Base-by-base conservation (phyloP, 495 filamentous ascomycete genomes). In the Annulohypoxylon moriforme region DNA sequence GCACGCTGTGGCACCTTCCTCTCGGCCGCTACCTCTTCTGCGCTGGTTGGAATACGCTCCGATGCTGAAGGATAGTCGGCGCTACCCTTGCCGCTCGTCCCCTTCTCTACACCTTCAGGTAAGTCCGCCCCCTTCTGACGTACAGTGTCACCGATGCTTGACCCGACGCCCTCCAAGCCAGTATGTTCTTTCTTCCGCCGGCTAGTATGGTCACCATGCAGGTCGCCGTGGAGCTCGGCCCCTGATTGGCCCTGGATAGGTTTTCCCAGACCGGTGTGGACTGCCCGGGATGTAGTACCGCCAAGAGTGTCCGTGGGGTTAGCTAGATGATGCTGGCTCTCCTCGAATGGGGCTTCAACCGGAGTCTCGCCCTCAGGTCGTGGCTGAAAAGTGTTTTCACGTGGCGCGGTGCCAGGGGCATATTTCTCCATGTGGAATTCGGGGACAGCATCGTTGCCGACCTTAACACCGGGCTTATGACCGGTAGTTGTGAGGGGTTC, bases 351-450 rank as follows among this genome's bases (percentile, higher is more conserved):
- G 67, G 87, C 85, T 67, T 80, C 76, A 22, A 85, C 84, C 63
- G 88, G 84, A 18, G 77, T 69, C 50, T 86, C 82, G 69, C 75
- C 74, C 24, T 76, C 74, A 11, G 85, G 69, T 72, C 90, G 86
- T 9, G 92, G 88, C 1, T 79, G 67, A 81, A 87, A 92, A 9
- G 90, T 91, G 69, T 81, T 73, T 66, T 87, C 83, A 0, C 79
- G 74, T 0, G 92, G 92, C 0, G 92, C 92, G 6, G 88, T 88
- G 55, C 92, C 92, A 0, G 90, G 77, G 0, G 89, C 82, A 38
- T 88, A 80, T 16, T 85, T 87, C 76, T 93, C 60, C 34, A 86
- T 85, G 68, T 81, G 80, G 83, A 91, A 93, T 72, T 90, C 90
- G 47, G 88, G 88, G 36, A 77, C 80, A 68, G 81, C 76, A 71